Base-by-base conservation (phyloP, 2,329 filamentous ascomycete species). In the Fusarium foetens region DNA sequence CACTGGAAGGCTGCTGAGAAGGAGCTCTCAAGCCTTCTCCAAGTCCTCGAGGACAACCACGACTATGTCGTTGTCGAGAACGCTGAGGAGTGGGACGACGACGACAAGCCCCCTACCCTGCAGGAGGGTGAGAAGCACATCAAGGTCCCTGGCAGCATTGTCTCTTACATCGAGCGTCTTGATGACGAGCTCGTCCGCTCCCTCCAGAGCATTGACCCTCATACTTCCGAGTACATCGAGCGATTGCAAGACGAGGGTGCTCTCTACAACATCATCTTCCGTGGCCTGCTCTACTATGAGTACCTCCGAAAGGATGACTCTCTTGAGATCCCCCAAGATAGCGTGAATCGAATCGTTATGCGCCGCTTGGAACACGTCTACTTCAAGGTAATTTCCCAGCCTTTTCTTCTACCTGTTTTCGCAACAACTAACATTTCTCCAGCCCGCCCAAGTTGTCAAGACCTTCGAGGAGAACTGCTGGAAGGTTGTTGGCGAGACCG, bases 141-240 rank as follows among this genome's bases (percentile, higher is more conserved):
- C 88, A 95, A 93, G 86, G 90, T 99, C 64, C 94, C 96, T 25
- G 97, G 96, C 80, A 98, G 94, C 85, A 87, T 98, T 68, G 94
- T 98, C 49, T 98, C 96, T 0, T 97, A 95, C 80, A 90, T 97
- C 36, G 96, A 99, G 87, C 90, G 96, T 79, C 89, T 99, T 25
- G 96, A 99, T 79, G 96, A 99, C 79, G 97, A 99, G 85, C 93
- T 99, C 72, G 97, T 94, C 69, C 92, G 96, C 77, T 98, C 96
- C n/a, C 88, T 99, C 58, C 96, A 99, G 84, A 93, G 92, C 83
- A 98, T 99, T 79, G 96, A 99, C 81, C 97, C 96, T 63, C 96
- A 99, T 84, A 99, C 96, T 43, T 96, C 96, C 35, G 96, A 99
- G 85, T 99, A 99, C 81, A 97, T 99, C 70, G 96, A 99, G 81